Conservation (phyloP, 2,329 filamentous ascomycete species). For the Chalaropsis thielavioides region DNA sequence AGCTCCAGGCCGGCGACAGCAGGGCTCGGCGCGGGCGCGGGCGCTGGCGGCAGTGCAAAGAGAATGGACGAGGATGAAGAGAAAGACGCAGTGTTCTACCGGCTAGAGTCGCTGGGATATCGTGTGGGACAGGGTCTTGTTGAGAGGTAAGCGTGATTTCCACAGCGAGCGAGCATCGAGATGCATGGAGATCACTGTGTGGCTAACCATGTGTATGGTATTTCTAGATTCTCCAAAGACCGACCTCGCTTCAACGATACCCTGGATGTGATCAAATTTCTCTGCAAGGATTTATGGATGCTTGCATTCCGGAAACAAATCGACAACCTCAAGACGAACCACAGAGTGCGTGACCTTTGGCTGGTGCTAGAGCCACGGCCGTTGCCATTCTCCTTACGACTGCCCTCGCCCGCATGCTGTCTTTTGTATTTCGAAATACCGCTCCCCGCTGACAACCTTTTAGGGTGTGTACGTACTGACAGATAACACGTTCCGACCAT, state of each 20-base stretch:
- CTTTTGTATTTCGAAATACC: no score
- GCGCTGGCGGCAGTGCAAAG: constrained; percentile 19
- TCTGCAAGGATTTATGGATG: constrained; percentile 97
- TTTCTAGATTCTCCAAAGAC: constrained; percentile 60
- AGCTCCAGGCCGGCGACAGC: constrained; percentile 19
- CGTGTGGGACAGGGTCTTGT: constrained; percentile 83
- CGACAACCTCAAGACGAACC: constrained; percentile 97
- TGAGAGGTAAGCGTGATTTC: constrained; percentile 48
- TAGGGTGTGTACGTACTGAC: constrained; percentile 92
- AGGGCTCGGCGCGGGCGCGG: not conserved
- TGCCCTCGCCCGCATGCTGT: no score
- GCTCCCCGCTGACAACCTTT: no score
- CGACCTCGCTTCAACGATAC: constrained; percentile 81
- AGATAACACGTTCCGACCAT: constrained; percentile 79
- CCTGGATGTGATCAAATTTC: constrained; percentile 91
- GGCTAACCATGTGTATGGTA: not conserved
- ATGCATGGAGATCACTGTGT: not conserved
- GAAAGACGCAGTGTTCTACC: constrained; percentile 69
- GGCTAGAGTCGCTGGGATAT: constrained; percentile 75
- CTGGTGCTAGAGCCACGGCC: not conserved
- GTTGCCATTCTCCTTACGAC: not conserved
- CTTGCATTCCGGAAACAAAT: constrained; percentile 93
- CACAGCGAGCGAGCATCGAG: not conserved
- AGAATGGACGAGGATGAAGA: constrained; percentile 63
- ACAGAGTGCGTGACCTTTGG: constrained; percentile 44